Conservation (phyloP, 768 basidiomycete genomes). For the Udeniomyces megalosporus region DNA sequence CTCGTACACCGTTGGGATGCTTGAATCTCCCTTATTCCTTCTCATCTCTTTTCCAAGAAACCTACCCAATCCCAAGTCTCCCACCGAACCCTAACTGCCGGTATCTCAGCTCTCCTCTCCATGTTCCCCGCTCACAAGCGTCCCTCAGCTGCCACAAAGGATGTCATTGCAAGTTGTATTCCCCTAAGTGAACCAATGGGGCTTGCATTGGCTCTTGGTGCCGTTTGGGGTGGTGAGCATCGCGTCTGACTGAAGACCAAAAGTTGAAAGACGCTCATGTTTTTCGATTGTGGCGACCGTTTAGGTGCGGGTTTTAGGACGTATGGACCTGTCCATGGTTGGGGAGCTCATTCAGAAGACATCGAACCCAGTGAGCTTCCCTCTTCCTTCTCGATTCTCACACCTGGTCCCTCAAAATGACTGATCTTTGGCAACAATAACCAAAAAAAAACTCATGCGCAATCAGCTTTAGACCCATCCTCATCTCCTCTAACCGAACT, state of each 20-base stretch:
- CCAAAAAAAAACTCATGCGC: no score
- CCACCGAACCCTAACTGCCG: constrained; percentile 57
- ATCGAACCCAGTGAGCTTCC: neutral
- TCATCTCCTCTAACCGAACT: neutral
- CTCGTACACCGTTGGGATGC: no score
- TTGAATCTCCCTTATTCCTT: neutral
- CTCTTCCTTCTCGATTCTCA: neutral
- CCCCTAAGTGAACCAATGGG: constrained; percentile 62
- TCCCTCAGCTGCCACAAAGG: constrained; percentile 44
- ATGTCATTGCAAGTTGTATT: constrained; percentile 62
- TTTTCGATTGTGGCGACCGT: constrained; percentile 28
- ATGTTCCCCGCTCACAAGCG: constrained; percentile 54
- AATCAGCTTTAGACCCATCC: neutral
- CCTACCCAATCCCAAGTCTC: neutral
- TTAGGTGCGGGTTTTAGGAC: constrained; percentile 24
- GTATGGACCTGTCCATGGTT: constrained; percentile 14
- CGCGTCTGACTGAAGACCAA: constrained; percentile 43
- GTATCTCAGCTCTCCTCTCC: constrained; percentile 60
- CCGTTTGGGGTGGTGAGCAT: constrained; percentile 33
- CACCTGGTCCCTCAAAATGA: neutral
- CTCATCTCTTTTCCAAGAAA: neutral
- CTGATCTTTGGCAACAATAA: neutral
- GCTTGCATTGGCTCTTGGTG: constrained; percentile 62
- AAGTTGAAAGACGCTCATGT: constrained; percentile 37
- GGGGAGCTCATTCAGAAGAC: neutral